These are phyloP conservation scores for Hypoxylon trugodes DNA, from an alignment of 495 filamentous ascomycete species.

Conservation along the genomic window DNA sequence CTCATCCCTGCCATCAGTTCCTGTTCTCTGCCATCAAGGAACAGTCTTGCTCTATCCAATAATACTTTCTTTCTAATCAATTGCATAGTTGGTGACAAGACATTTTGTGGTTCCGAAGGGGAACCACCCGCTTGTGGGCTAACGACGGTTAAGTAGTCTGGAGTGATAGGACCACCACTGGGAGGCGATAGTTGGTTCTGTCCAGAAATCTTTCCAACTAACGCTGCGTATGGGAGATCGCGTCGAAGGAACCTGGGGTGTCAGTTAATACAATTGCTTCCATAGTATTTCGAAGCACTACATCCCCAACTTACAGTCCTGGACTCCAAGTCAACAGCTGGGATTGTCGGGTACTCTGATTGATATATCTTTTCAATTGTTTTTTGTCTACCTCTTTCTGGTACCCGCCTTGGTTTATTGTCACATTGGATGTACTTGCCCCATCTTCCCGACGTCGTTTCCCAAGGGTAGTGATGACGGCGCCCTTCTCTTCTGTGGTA, in stretches of 20 bases:
- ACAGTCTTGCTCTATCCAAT: conserved; percentile 44
- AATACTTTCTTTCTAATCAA: conserved; percentile 39
- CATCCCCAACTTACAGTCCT: conserved; percentile 25
- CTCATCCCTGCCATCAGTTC: conserved; percentile 39
- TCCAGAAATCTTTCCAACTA: not conserved
- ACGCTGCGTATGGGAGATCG: conserved; percentile 36
- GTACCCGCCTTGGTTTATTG: conserved; percentile 24
- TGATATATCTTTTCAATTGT: conserved; percentile 48
- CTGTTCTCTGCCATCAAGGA: conserved; percentile 43
- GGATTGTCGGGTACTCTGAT: conserved; percentile 31
- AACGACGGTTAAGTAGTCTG: conserved; percentile 4
- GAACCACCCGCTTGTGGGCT: not conserved
- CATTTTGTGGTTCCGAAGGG: not conserved
- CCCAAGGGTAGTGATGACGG: conserved; percentile 6
- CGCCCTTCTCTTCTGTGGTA: conserved; percentile 23
- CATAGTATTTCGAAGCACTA: not conserved
- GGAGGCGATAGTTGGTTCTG: conserved; percentile 19
- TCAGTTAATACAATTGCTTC: not conserved
- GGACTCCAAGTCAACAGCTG: conserved; percentile 8
- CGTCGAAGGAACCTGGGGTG: conserved; percentile 20
- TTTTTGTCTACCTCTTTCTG: conserved; percentile 43
- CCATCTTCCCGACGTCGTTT: conserved; percentile 37
- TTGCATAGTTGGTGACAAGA: conserved; percentile 39
- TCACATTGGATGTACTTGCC: conserved; percentile 40
- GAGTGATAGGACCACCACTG: conserved; percentile 7